Base-by-base conservation (phyloP, 768 basidiomycete genomes). In the Chalciporus sphaerocephalus region DNA sequence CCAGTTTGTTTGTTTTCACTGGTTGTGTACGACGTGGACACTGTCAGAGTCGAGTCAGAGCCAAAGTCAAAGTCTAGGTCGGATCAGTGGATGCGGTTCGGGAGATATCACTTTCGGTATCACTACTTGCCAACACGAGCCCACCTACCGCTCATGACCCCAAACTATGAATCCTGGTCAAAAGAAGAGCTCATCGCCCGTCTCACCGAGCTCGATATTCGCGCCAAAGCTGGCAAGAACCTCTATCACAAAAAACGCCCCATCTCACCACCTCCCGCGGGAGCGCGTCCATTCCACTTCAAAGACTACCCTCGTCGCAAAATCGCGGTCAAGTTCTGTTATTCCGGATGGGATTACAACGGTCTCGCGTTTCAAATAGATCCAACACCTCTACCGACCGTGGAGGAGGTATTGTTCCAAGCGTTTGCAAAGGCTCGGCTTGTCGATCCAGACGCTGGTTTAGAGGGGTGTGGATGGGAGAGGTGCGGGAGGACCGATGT, bases 401-500 rank as follows among this genome's bases (percentile, higher is more conserved):
- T 99, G 7, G 96, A 99, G 64, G 85, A 79, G 13, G 86, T 89
- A 5, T 66, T 99, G 17, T 87, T 91, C 47, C 76, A 78, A 25
- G 92, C 92, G 0, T 70, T 98, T 46, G 83, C 79, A 32, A 83
- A 84, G 54, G 78, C 88, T 0, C 74, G 82, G 39, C 70, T 99
- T 35, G 78, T 98, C 10, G 89, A 95, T 58, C 74, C 74, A 1
- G 78, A 74, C 3, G 76, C 69, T 5, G 90, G 91, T 4, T 70
- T 87, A 44, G 86, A 93, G 13, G 94, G 89, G 0, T 93, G 92
- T 59, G 88, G 80, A 27, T 98, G 90, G 83, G 83, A 88, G 60
- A 76, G 80, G 53, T 97, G 96, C 65, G 95, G 96, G 11, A 69
- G 96, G 58, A 98, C 96, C 21, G 96, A 99, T 73, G 76, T 85